These are phyloP conservation scores for Murraya paniculata DNA, from an alignment of 345 rosid genomes.

Conservation along the genomic window DNA sequence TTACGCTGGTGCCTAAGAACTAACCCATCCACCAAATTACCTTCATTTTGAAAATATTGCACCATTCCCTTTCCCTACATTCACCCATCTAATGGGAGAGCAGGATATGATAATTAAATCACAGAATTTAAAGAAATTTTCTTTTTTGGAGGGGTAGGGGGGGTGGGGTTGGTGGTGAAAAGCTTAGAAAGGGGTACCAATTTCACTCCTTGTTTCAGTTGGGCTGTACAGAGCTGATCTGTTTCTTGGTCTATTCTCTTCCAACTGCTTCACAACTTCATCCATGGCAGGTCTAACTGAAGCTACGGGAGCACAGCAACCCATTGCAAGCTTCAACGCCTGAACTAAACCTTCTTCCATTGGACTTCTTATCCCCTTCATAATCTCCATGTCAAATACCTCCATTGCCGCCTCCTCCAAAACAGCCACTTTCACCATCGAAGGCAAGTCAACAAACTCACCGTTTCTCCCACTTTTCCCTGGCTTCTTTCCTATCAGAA, in stretches of 20 bases:
- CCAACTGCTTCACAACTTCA: constrained; percentile 93
- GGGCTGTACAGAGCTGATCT: constrained; percentile 95
- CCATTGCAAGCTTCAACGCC: constrained; percentile 97
- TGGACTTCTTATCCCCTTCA: constrained; percentile 87
- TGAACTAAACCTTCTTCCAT: constrained; percentile 98
- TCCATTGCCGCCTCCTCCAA: constrained; percentile 97
- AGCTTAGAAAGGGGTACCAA: constrained; percentile 74
- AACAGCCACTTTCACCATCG: constrained; percentile 88
- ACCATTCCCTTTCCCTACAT: constrained; percentile 6
- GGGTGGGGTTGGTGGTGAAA: no score
- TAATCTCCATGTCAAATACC: constrained; percentile 77
- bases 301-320: constrained; percentile 95
- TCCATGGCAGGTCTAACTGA: constrained; percentile 92
- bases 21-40: background rate
- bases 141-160: no score
- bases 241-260: constrained; percentile 95
- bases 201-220: constrained; percentile 77
- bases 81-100: constrained; percentile 10
- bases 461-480: constrained; percentile 66
- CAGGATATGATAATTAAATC: constrained; percentile 4
- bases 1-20: constrained; percentile 3
- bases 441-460: constrained; percentile 73
- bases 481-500: constrained; percentile 88
- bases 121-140: constrained; percentile 17
- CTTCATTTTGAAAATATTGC: constrained; percentile 4